Evolutionary conservation across 805 yeast species (phyloP), one percentile per base, ranked within the genome.

Genomic region (Wickerhamiella nectarea): DNA sequence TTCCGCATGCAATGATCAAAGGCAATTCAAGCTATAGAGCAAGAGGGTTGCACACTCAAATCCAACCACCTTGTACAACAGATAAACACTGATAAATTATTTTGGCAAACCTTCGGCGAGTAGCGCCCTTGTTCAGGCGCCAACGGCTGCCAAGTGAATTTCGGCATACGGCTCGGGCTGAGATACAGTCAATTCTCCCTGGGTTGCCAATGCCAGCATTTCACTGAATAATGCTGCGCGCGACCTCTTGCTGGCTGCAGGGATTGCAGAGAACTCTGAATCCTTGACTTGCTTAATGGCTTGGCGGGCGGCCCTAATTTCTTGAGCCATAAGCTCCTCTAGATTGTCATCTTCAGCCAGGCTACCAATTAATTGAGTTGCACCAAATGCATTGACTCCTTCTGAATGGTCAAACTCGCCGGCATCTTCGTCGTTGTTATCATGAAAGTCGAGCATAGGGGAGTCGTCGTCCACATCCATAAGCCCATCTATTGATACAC

Each of bases 311-410:
- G 38, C 19, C 15, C 31, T 38, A 17, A 40, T 34, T 26, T 40
- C 43, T 22, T 40, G 43, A 15, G 43, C 43, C 43, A 40, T 40
- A 18, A 40, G 25, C 12, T 40, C 38, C 18, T 40, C 43, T 11
- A 40, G 43, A 24, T 24, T 34, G 4, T 34, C 43, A 4, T 33
- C 29, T 34, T 40, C 43, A 14, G 28, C 33, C n/a, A 40, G 14
- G 14, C 34, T 24, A 6, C 33, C 37, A 19, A 40, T 34, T 4
- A 40, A 26, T 22, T 40, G 38, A 14, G 38, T 34, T 7, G 29
- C 14, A 14, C 31, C 39, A 19, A 19, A 22, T 14, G 28, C 36
- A 6, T 22, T 7, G 21, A 8, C 21, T 3, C 9, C n/a, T 9
- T 17, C 17, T 8, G n/a, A 4, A 5, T 31, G 33, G 6, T 29